Evolutionary conservation across 1,139 yeast genomes (phyloP).

Genomic region (Candida tetrigidarum): DNA sequence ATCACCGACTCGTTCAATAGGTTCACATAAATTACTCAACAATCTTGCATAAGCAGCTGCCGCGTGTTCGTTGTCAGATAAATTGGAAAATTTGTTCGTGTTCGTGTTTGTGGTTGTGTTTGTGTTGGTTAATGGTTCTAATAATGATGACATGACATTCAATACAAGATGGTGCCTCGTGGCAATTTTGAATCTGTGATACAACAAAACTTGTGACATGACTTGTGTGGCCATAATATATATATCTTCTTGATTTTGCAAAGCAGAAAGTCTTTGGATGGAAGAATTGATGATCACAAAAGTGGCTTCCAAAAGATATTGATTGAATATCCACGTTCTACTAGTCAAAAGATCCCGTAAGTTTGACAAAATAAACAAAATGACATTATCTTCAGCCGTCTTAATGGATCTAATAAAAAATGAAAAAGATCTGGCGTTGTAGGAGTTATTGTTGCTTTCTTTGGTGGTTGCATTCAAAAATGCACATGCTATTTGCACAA

Average conservation of each 20-base stretch:
- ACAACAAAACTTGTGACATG: conserved; percentile 59
- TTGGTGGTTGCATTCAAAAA: conserved; percentile 15
- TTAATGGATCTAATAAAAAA: conserved; percentile 7
- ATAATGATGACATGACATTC: conserved; percentile 48
- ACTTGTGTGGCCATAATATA: conserved; percentile 46
- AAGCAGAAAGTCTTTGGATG: background rate
- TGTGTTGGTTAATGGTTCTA: conserved; percentile 46
- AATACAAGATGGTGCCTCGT: conserved; percentile 75
- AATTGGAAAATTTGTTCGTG: background rate
- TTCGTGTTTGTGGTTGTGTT: too few species aligned
- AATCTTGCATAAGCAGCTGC: conserved; percentile 62
- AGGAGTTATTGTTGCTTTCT: conserved; percentile 1
- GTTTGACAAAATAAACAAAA: conserved; percentile 18
- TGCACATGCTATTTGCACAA: conserved; percentile 14
- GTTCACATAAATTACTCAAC: conserved; percentile 74
- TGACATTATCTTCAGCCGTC: background rate
- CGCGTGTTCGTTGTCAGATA: conserved; percentile 17
- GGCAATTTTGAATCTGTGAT: conserved; percentile 70
- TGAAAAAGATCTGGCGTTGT: conserved; percentile 5
- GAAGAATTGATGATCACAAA: conserved; percentile 10
- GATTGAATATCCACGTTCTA: conserved; percentile 65
- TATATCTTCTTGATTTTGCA: conserved; percentile 18
- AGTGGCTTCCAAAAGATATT: conserved; percentile 60
- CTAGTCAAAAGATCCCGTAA: conserved; percentile 49
- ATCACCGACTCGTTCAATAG: conserved; percentile 32